Evolutionary conservation across 2,329 filamentous ascomycete genomes (phyloP), one percentile per base, ranked within the genome.

Genomic region (Sporothrix dimorphospora): DNA sequence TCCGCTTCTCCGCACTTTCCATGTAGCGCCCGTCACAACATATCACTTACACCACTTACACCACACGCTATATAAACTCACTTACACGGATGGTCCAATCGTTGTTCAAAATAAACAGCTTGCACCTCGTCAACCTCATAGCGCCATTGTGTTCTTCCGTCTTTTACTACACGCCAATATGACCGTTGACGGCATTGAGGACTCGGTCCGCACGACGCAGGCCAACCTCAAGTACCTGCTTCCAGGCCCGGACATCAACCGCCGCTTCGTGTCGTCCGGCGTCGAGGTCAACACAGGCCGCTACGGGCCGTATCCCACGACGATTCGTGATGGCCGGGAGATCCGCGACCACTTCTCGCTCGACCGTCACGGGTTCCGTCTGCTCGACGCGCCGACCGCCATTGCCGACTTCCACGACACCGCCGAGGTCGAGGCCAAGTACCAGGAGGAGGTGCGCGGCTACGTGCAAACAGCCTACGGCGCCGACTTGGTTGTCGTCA

Each of bases 151-250:
- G n/a, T n/a, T n/a, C n/a, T n/a, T n/a, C n/a, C n/a, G n/a, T n/a
- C n/a, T 47, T 47, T 14, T n/a, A 57, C 7, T 1, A 21, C 21
- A 24, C 27, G 8, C 34, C 30, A 61, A 7, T 7, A 66, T 66
- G 61, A 66, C 42, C n/a, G 12, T 49, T 34, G 57, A 61, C 49
- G 34, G 7, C 16, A 68, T 53, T 19, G 65, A 68, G 21, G 65
- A 68, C 16, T 16, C 42, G 11, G 45, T 40, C 47, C 65, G 65
- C 65, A 68, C 65, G 27, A 68, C 65, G 45, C 65, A 68, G 47
- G 45, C 65, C 14, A 68, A 68, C 45, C 65, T 51, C 65, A 68
- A 68, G 65, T 51, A 68, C 45, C 65, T 53, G 16, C 45, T 68
- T 45, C 65, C 45, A 1, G 65, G 65, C 9, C 24, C 65, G 27